phyloP scores from a whole-genome alignment of 805 yeast genomes.

The Starmerella powellii region DNA sequence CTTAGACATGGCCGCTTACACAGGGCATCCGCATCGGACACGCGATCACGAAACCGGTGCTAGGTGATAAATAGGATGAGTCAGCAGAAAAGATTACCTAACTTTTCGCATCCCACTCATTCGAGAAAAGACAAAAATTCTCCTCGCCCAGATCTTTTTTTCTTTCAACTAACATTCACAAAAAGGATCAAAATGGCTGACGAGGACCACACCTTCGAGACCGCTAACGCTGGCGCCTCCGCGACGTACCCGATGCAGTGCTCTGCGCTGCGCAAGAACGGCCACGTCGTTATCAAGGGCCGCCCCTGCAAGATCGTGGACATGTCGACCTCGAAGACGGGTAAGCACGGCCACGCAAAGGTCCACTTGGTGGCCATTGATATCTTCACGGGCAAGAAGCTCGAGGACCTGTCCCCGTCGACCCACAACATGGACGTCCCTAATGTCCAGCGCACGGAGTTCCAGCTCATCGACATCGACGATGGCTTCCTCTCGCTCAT shows the following conservation, averaged over 20 bases:
- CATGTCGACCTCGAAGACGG: constrained; percentile 99
- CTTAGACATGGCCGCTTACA: too few species aligned
- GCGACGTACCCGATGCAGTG: constrained; percentile 98
- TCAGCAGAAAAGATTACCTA: constrained; percentile 5
- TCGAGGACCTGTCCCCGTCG: constrained; percentile 99
- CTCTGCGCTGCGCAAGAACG: constrained; percentile 99
- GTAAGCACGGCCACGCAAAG: constrained; percentile 99
- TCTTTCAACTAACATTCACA: constrained; percentile 6
- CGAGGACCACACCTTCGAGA: constrained; percentile 73
- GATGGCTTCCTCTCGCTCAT: constrained; percentile 95
- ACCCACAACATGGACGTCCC: constrained; percentile 99
- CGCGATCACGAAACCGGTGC: too few species aligned
- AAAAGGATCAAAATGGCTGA: constrained; percentile 29
- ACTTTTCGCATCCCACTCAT: constrained; percentile 9
- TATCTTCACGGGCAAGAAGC: constrained; percentile 97
- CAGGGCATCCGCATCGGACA: too few species aligned
- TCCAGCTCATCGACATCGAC: constrained; percentile 90
- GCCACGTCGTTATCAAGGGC: constrained; percentile 95
- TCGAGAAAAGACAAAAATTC: constrained; percentile 10
- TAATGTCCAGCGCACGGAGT: constrained; percentile 90
- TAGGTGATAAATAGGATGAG: not conserved
- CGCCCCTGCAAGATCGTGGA: constrained; percentile 99
- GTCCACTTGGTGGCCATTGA: constrained; percentile 98
- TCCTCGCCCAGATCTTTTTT: constrained; percentile 1
- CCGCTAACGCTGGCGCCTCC: constrained; percentile 99